Evolutionary conservation across 306 rosid genomes (phyloP).

Genomic region (Gastrolobium villosum): DNA sequence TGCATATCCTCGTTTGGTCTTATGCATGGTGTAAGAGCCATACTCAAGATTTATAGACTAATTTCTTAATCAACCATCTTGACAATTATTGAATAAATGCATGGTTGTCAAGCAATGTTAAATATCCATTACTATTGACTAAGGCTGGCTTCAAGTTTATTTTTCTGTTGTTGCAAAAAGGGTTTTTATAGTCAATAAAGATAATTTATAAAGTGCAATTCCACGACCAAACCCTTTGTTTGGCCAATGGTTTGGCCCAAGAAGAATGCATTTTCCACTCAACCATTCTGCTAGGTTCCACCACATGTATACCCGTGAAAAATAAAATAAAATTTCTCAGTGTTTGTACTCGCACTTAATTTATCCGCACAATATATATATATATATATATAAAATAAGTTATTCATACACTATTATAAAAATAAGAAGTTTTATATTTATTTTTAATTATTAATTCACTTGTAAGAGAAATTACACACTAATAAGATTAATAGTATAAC

Average conservation of each 20-base stretch:
- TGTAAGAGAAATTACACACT: too few relatives aligned
- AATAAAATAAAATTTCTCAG: neutral
- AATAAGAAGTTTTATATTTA: too few relatives aligned
- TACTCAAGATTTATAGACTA: neutral
- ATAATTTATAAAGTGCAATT: neutral
- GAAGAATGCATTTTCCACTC: conserved; percentile 9
- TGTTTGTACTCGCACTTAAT: neutral
- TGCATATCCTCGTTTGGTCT: conserved; percentile 42
- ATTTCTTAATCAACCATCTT: conserved; percentile 17
- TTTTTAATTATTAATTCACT: too few relatives aligned
- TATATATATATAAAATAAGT: too few relatives aligned
- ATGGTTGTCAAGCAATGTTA: conserved; percentile 1
- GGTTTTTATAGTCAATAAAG: conserved; percentile 14
- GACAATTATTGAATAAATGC: conserved; percentile 15
- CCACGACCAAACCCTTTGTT: neutral
- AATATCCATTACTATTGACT: neutral
- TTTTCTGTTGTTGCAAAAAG: neutral
- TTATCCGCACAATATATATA: too few relatives aligned
- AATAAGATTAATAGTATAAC: too few relatives aligned
- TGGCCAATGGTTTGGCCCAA: conserved; percentile 10
- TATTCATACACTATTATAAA: too few relatives aligned
- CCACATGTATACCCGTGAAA: neutral
- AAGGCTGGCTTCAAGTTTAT: neutral
- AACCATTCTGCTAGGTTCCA: neutral
- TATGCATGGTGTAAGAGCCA: conserved; percentile 36